Evolutionary conservation across 2,329 filamentous ascomycete genomes (phyloP).

Genomic region (Cladophialophora yegresii): DNA sequence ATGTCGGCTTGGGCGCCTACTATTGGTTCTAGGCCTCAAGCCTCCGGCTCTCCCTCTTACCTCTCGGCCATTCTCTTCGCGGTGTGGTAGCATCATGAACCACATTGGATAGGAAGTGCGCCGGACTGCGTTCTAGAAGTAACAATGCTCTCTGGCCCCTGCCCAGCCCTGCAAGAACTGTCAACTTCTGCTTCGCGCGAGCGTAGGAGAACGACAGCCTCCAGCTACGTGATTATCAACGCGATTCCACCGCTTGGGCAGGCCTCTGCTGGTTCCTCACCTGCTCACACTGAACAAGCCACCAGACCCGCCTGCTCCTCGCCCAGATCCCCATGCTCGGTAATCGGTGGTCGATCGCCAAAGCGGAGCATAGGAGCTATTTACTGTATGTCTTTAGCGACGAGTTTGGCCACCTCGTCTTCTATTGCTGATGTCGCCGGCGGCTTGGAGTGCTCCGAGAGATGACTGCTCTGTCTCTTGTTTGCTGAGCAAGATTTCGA

Average conservation of each 20-base stretch:
- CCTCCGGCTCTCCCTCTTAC: slow-evolving; percentile 1
- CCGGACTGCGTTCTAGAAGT: not conserved
- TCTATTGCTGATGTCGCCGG: not conserved
- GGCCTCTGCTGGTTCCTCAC: not conserved
- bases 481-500: not conserved
- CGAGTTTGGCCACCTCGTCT: not conserved
- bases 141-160: not conserved
- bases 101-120: not conserved
- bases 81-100: not conserved
- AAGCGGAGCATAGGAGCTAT: not conserved
- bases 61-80: not conserved
- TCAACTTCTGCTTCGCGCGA: not conserved
- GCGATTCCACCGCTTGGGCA: not conserved
- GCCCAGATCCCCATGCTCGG: not conserved
- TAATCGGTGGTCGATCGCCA: not conserved
- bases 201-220: not conserved
- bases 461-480: not conserved
- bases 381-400: not conserved
- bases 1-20: not conserved
- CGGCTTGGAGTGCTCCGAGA: not conserved
- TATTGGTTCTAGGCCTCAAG: slow-evolving; percentile 8
- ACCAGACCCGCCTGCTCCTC: not conserved
- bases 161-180: not conserved
- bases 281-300: not conserved
- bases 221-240: not conserved